phyloP scores from a whole-genome alignment of 176 grass and related monocot species.

The Dactylis glomerata region DNA sequence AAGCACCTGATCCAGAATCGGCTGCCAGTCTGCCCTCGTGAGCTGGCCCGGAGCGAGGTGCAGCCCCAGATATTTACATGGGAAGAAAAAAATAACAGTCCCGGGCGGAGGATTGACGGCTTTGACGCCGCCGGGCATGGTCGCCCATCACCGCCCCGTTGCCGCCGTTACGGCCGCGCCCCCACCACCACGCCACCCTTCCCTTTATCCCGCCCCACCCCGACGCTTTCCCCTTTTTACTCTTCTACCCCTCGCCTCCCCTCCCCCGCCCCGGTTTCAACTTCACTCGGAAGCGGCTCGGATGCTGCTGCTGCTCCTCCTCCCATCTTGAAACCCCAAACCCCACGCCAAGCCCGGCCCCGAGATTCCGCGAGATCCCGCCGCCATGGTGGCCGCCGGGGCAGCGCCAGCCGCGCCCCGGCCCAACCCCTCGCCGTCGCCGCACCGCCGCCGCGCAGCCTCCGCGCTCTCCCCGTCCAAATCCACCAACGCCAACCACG shows the following conservation, averaged over 20 bases:
- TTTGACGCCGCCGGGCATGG: not conserved
- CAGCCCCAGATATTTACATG: too few relatives aligned
- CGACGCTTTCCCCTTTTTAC: constrained; percentile 40
- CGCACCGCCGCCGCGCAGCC: constrained; percentile 49
- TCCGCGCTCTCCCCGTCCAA: constrained; percentile 55
- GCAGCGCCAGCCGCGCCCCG: constrained; percentile 46
- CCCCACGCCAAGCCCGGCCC: constrained; percentile 22
- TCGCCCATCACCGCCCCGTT: not conserved
- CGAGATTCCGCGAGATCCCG: constrained; percentile 54
- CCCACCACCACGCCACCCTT: not conserved
- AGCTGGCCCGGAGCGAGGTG: too few relatives aligned
- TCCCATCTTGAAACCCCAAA: constrained; percentile 35
- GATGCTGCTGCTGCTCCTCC: not conserved
- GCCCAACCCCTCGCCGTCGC: constrained; percentile 46
- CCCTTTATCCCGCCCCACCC: constrained; percentile 33
- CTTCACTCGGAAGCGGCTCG: not conserved
- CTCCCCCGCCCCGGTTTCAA: not conserved
- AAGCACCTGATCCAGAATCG: too few relatives aligned
- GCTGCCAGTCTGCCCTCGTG: too few relatives aligned
- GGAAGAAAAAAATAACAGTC: not conserved
- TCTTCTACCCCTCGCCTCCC: constrained; percentile 12
- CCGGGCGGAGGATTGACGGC: not conserved
- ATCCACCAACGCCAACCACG: constrained; percentile 36
- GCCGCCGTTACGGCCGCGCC: not conserved
- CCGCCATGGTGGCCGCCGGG: constrained; percentile 63